These are phyloP conservation scores for Fraxinus latifolia DNA, from an alignment of 305 asterid genomes.

Conservation along the genomic window DNA sequence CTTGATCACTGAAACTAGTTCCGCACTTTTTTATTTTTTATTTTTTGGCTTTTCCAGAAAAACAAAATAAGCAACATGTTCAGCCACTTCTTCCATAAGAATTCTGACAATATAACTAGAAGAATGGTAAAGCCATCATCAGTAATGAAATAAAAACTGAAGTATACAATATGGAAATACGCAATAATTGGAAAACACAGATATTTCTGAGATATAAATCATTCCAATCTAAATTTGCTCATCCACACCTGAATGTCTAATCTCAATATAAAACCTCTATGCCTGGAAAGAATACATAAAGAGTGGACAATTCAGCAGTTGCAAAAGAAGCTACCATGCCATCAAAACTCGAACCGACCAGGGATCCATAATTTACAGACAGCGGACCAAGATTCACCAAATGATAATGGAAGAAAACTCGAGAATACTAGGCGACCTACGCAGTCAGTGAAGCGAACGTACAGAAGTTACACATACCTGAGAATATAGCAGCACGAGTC, in stretches of 20 bases:
- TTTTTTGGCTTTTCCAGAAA: background rate
- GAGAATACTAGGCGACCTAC: slow-evolving; percentile 1
- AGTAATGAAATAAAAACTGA: background rate
- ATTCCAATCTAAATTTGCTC: background rate
- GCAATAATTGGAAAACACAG: background rate
- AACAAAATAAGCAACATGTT: background rate
- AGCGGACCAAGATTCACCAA: background rate
- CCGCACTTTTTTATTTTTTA: background rate
- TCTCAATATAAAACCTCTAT: slow-evolving; percentile 7
- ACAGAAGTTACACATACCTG: slow-evolving; percentile 18
- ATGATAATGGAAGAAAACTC: background rate
- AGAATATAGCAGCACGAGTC: slow-evolving; percentile 9
- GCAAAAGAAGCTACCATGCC: slow-evolving; percentile 20
- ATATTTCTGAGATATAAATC: slow-evolving; percentile 17
- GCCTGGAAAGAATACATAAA: slow-evolving; percentile 9
- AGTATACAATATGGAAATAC: background rate
- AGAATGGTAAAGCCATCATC: background rate
- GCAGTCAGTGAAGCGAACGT: slow-evolving; percentile 14
- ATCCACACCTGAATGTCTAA: slow-evolving; percentile 15
- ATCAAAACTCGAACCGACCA: background rate
- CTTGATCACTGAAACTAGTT: background rate
- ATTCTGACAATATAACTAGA: background rate
- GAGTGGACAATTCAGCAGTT: background rate
- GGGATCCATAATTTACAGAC: slow-evolving; percentile 21
- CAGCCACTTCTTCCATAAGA: background rate